Evolutionary conservation across 371 early-diverging fungal species (phyloP), one percentile per base, ranked within the genome.

Genomic region (Coemansia sp.): DNA sequence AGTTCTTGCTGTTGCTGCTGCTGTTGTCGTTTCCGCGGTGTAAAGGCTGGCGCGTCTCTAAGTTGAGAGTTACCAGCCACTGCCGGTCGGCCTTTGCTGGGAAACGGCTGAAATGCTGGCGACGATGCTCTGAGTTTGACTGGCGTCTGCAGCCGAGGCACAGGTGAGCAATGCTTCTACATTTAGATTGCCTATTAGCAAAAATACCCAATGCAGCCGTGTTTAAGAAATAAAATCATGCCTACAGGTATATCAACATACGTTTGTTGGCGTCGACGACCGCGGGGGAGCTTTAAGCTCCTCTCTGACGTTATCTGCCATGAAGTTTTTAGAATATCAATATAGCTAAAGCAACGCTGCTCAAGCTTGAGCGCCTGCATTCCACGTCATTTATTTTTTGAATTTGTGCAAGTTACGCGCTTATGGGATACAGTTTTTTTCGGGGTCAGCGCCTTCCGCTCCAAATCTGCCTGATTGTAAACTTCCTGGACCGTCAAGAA

Each of bases 81-180:
- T 7, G 50, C 21, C 28, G 52, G 63, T 25, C 57, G 53, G 5
- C 12, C 20, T 16, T 72, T 72, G 11, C 33, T 21, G 26, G 63
- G 58, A 25, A 66, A 65, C 8, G 78, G 78, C 65, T 60, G 61
- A 20, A 77, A 72, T 25, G 78, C 73, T 8, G 78, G 78, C 50
- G 78, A 77, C 14, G 78, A 77, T 42, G 78, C 78, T 11, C 65
- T 65, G 1, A 77, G 78, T 56, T 60, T 65, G 6, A 47, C 59
- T 1, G 65, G 68, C 4, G 57, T 58, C 20, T 57, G 52, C 9
- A 54, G 33, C 18, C 52, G 65, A 2, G 50, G 30, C n/a, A 26
- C 72, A 2, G 47, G 28, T 40, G 55, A 54, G 40, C 47, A 47
- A 18, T n/a, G 33, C 26, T 30, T 48, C 61, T 67, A 67, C 11